Evolutionary conservation across 352 stramenopile genomes (phyloP), one percentile per base, ranked within the genome.

Genomic region (Globisporangium polare): DNA sequence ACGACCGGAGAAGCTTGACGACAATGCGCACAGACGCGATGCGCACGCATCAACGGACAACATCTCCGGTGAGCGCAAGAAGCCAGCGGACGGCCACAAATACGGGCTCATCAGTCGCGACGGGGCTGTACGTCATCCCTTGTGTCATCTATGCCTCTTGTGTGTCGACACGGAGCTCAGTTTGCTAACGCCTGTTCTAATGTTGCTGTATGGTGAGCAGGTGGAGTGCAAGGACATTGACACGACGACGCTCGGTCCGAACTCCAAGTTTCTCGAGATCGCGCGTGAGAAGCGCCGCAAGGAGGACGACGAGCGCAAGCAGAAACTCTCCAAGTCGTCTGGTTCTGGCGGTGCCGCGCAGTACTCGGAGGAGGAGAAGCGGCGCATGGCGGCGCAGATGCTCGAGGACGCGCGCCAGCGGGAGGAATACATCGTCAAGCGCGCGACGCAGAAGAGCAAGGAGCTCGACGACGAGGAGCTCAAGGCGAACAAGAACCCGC

Each of bases 191-290:
- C 18, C 7, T 54, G 17, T 66, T 37, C n/a, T n/a, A n/a, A n/a
- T 33, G 39, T 10, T 22, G 1, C 24, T 52, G n/a, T 3, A 35
- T 82, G 77, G 49, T 78, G n/a, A n/a, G 6, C 46, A 86, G 77
- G 53, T 81, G 18, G 72, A 88, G 65, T 87, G 72, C 39, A 87
- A 85, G 39, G 71, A 95, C 47, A 67, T 95, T 12, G 85, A 95
- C 68, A 86, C 71, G 58, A 70, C 80, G 12, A 90, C 83, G 7
- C 69, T 95, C 4, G 85, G 86, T n/a, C 87, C 87, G 0, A 94
- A 88, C 51, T 73, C 69, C 1, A 93, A 92, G 62, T 86, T 89
- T 22, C 49, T 95, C 7, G 82, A 75, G 29, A 83, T 88, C 49
- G 85, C 84, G 24, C 78, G 81, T 41, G 82, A 93, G 45, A 79